phyloP scores from a whole-genome alignment of 176 grass and related monocot species.

The Triticum urartu region DNA sequence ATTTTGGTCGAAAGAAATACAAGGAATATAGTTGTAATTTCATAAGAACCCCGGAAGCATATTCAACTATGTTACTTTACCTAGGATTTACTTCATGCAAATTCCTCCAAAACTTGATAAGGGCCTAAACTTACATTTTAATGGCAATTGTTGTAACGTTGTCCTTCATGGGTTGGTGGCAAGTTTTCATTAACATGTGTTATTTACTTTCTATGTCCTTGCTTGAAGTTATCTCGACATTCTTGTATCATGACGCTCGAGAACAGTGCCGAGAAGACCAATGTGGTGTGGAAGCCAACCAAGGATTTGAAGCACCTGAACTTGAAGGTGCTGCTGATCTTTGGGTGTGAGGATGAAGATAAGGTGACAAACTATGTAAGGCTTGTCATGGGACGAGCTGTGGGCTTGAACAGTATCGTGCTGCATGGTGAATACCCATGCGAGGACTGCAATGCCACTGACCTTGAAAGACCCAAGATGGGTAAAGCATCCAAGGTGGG shows the following conservation, averaged over 20 bases:
- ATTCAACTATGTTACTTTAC: neutral
- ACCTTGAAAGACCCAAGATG: no score
- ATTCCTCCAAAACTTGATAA: neutral
- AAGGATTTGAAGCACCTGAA: conserved; percentile 8
- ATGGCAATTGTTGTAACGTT: neutral
- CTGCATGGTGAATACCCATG: neutral
- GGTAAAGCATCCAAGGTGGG: neutral
- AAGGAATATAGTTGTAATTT: neutral
- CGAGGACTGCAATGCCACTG: neutral
- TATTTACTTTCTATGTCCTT: neutral
- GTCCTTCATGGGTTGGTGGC: neutral
- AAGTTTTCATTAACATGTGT: neutral
- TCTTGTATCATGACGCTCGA: neutral
- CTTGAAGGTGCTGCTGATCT: neutral
- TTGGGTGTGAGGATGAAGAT: neutral
- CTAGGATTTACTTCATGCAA: neutral
- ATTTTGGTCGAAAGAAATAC: neutral
- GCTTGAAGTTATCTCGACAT: conserved; percentile 18
- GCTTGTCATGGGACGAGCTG: neutral
- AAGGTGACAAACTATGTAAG: conserved; percentile 9
- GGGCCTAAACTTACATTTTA: no score
- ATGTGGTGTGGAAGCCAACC: neutral
- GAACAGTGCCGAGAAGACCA: neutral
- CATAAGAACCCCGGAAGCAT: neutral
- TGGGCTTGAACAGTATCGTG: neutral